Evolutionary conservation across 176 grass and related monocot genomes (phyloP).

Genomic region (Aegilops speltoides): DNA sequence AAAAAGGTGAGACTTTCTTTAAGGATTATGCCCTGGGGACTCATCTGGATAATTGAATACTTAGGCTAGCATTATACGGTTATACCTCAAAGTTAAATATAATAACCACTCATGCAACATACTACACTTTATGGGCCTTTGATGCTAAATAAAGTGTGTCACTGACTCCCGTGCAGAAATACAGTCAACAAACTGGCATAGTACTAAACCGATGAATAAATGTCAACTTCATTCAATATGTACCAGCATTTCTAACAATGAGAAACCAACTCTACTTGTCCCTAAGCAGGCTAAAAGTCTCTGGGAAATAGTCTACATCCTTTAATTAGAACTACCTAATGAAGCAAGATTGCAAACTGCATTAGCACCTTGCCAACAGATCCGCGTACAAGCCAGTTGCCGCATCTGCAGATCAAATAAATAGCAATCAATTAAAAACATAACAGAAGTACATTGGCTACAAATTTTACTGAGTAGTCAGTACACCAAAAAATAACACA

Average conservation of each 20-base stretch:
- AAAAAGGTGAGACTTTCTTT: neutral
- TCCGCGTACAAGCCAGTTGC: conserved; percentile 89
- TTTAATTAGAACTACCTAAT: conserved; percentile 46
- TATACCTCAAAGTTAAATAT: neutral
- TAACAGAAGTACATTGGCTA: neutral
- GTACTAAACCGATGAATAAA: neutral
- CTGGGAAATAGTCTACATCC: neutral
- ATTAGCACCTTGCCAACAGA: conserved; percentile 71
- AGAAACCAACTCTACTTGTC: neutral
- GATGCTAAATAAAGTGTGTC: neutral
- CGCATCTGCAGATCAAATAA: conserved; percentile 65
- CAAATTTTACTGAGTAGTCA: neutral
- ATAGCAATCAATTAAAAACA: conserved; percentile 12
- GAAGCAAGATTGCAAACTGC: conserved; percentile 44
- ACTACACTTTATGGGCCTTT: neutral
- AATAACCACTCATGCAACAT: neutral
- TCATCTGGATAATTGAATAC: neutral
- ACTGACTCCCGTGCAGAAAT: neutral
- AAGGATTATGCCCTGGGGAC: neutral
- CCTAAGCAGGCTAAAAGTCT: neutral
- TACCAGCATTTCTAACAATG: neutral
- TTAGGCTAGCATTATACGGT: no score
- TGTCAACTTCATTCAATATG: neutral
- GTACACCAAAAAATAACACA: neutral
- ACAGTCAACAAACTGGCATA: neutral